phyloP scores from a whole-genome alignment of 2,329 filamentous ascomycete genomes.

The Alternaria brassicicola region DNA sequence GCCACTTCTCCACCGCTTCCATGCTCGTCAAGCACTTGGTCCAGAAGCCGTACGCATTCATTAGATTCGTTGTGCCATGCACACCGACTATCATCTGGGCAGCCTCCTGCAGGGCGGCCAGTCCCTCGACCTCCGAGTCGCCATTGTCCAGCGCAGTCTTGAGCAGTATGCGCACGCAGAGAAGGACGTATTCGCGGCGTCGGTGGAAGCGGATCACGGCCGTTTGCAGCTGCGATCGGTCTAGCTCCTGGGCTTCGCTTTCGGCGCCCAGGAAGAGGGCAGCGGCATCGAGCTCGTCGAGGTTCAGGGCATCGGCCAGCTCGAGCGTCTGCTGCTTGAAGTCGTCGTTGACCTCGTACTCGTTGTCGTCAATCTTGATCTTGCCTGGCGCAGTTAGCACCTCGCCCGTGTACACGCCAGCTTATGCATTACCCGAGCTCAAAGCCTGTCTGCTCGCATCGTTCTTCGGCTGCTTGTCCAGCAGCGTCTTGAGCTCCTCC shows the following conservation, averaged over 20 bases:
- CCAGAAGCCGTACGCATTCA: constrained; percentile 68
- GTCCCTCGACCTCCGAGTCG: constrained; percentile 31
- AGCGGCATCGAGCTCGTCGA: constrained; percentile 88
- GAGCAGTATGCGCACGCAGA: constrained; percentile 81
- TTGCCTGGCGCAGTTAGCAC: constrained; percentile 64
- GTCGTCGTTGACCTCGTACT: constrained; percentile 82
- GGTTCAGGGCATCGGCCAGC: constrained; percentile 83
- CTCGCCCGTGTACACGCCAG: not conserved
- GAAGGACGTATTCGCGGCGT: constrained; percentile 79
- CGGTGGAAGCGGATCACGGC: constrained; percentile 89
- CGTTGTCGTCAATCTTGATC: constrained; percentile 71
- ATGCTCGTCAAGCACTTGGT: constrained; percentile 78
- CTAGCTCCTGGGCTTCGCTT: constrained; percentile 70
- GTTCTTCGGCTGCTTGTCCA: constrained; percentile 77
- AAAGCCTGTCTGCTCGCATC: constrained; percentile 76
- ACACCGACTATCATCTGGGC: constrained; percentile 58
- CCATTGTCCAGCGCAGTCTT: constrained; percentile 64
- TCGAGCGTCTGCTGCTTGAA: constrained; percentile 84
- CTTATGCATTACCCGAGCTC: constrained; percentile 26
- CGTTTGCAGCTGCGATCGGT: constrained; percentile 75
- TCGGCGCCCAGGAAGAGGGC: constrained; percentile 76
- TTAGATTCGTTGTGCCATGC: constrained; percentile 58
- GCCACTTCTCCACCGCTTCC: constrained; percentile 75
- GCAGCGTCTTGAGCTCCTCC: constrained; percentile 70
- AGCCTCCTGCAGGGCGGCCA: constrained; percentile 34